Conservation (phyloP, 257 asterid species). For the Gentiana straminea region DNA sequence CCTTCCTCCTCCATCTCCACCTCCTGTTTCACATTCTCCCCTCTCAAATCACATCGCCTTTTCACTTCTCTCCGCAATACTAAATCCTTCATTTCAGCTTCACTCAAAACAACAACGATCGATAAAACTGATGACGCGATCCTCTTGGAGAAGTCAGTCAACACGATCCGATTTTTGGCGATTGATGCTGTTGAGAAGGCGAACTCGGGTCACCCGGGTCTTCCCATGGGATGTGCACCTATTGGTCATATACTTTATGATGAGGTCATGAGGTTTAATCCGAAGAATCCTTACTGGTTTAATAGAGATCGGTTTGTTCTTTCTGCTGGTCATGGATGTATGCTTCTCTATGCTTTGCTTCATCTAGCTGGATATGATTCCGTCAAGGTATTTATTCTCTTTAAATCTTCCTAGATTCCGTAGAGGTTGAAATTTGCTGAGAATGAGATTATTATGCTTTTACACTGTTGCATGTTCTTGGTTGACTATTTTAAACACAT, state of each 20-base stretch:
- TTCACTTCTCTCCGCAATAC: slow-evolving; percentile 18
- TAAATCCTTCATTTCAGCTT: slow-evolving; percentile 41
- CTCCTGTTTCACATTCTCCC: slow-evolving; percentile 43
- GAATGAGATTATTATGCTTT: too few species aligned
- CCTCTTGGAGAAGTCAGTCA: slow-evolving; percentile 61
- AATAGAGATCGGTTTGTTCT: slow-evolving; percentile 78
- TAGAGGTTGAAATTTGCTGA: too few species aligned
- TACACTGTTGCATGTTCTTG: too few species aligned
- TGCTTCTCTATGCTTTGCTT: slow-evolving; percentile 90
- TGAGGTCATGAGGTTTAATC: slow-evolving; percentile 75
- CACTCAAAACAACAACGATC: slow-evolving; percentile 58
- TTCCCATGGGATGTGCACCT: slow-evolving; percentile 93
- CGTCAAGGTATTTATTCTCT: slow-evolving; percentile 35
- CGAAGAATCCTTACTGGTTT: slow-evolving; percentile 82
- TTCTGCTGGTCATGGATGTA: slow-evolving; percentile 89
- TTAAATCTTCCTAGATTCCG: too few species aligned
- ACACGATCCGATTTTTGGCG: slow-evolving; percentile 70
- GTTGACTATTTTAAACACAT: too few species aligned
- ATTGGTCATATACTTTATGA: slow-evolving; percentile 80
- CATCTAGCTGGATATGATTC: slow-evolving; percentile 82
- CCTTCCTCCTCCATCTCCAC: slow-evolving; percentile 23
- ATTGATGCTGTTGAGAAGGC: slow-evolving; percentile 90
- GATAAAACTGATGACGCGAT: slow-evolving; percentile 36
- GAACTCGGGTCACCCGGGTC: slow-evolving; percentile 83
- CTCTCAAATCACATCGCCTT: slow-evolving; percentile 35